Evolutionary conservation across 164 flowering plant genomes (phyloP).

Genomic region (Stephania yunnanensis): DNA sequence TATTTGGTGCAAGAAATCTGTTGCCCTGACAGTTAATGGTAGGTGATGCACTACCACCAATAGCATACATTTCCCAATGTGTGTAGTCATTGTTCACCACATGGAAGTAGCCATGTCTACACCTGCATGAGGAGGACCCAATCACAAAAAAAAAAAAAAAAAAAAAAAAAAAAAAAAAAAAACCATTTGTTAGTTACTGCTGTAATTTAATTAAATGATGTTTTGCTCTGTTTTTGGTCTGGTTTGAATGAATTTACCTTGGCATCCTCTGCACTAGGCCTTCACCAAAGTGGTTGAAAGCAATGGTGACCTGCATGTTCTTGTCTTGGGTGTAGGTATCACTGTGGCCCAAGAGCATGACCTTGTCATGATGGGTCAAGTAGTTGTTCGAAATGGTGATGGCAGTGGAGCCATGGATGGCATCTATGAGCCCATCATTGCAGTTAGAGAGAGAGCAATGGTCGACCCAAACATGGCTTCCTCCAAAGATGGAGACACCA

Average conservation of each 20-base stretch:
- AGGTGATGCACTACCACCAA: constrained; percentile 80
- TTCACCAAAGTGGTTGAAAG: constrained; percentile 84
- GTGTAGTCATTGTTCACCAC: constrained; percentile 93
- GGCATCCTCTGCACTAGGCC: constrained; percentile 86
- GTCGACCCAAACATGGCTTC: constrained; percentile 79
- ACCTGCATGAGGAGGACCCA: constrained; percentile 41
- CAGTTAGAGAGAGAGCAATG: constrained; percentile 71
- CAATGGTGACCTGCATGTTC: constrained; percentile 78
- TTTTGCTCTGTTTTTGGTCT: neutral
- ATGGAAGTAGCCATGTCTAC: constrained; percentile 83
- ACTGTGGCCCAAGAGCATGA: constrained; percentile 79
- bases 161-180: too few species aligned
- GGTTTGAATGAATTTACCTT: constrained; percentile 37
- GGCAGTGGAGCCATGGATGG: constrained; percentile 69
- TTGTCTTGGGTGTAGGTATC: constrained; percentile 63
- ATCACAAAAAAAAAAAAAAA: too few species aligned
- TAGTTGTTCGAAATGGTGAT: constrained; percentile 78
- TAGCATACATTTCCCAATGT: constrained; percentile 92
- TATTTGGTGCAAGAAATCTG: constrained; percentile 62
- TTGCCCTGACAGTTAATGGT: constrained; percentile 84
- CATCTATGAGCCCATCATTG: constrained; percentile 67
- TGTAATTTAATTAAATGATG: neutral
- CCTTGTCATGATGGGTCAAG: constrained; percentile 83
- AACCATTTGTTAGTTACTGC: neutral
- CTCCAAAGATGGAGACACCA: constrained; percentile 77